Evolutionary conservation across 2,329 filamentous ascomycete genomes (phyloP), one percentile per base, ranked within the genome.

Genomic region (Lachnellula hyalina): DNA sequence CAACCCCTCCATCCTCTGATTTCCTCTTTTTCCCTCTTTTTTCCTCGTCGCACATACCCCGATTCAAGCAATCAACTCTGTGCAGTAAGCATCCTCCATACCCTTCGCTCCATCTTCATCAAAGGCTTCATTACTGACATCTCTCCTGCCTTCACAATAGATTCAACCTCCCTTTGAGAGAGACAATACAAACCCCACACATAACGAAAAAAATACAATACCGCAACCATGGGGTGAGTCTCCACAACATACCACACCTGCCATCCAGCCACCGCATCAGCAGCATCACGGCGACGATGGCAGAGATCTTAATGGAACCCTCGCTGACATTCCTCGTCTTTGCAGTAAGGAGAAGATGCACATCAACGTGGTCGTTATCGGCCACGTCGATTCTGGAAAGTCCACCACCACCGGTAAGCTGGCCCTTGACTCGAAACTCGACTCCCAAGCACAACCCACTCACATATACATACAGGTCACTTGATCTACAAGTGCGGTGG

Each of bases 401-500:
- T 96, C 92, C 70, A 96, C 92, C 77, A 96, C 92, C 78, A 89
- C 86, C 70, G 85, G 89, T 90, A 86, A 88, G 85, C 67, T 23
- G 21, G 19, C 48, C 48, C 47, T 67, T 23, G 25, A 28, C 48
- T 48, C 38, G 32, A 34, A 32, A 23, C 19, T 14, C 45, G 35
- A 57, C 44, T 7, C 50, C 47, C 44, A 46, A 49, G 51, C 49
- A 56, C 52, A 52, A 48, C 28, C n/a, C 38, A 59, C 57, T 63
- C 53, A 67, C 45, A 65, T 35, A 57, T 53, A 51, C 41, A 58
- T 76, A 88, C 78, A 71, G 85, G 86, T 78, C 86, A 93, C 84
- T 87, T 99, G 86, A 97, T 99, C 89, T 97, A 97, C 91, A 93
- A 99, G 89, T 97, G 94, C 85, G 94, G 94, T 88, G 94, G 94